Conservation (phyloP, 2,329 filamentous ascomycete genomes). For the Trichoderma sp. region DNA sequence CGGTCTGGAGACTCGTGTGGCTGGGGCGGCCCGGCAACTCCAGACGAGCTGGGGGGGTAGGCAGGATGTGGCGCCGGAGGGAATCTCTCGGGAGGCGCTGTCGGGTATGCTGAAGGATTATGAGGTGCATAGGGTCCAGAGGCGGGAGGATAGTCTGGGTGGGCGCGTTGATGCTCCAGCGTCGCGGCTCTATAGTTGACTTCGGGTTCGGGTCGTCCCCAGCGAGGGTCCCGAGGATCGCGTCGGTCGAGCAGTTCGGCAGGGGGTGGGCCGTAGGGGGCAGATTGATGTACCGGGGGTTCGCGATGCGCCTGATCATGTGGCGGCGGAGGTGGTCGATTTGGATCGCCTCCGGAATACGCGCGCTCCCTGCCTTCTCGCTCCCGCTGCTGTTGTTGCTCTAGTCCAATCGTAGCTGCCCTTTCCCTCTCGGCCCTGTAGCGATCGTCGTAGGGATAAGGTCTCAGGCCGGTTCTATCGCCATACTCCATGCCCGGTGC, state of each 20-base stretch:
- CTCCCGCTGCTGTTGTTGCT: slow-evolving; percentile 44
- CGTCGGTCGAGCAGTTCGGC: slow-evolving; percentile 47
- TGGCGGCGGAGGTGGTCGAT: slow-evolving; percentile 46
- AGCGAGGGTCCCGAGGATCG: slow-evolving; percentile 42
- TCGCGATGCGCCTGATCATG: slow-evolving; percentile 48
- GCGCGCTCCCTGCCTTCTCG: slow-evolving; percentile 52
- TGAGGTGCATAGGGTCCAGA: slow-evolving; percentile 45
- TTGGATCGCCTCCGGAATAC: slow-evolving; percentile 54
- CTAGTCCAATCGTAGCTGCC: slow-evolving; percentile 50
- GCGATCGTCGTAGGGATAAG: slow-evolving; percentile 56
- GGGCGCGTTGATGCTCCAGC: slow-evolving; percentile 49
- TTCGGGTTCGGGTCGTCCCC: slow-evolving; percentile 41
- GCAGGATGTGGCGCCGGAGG: slow-evolving; percentile 43
- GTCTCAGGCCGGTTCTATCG: slow-evolving; percentile 53
- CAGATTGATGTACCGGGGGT: slow-evolving; percentile 49
- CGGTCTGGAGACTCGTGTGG: slow-evolving; percentile 57
- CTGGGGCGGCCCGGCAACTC: slow-evolving; percentile 35
- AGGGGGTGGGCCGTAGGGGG: slow-evolving; percentile 49
- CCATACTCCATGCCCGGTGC: slow-evolving; percentile 53
- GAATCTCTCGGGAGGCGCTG: slow-evolving; percentile 42
- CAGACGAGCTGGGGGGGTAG: slow-evolving; percentile 34
- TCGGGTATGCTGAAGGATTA: slow-evolving; percentile 37
- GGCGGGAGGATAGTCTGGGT: slow-evolving; percentile 53
- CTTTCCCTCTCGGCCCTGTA: slow-evolving; percentile 55
- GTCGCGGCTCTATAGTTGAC: slow-evolving; percentile 39